Percentiles rank a stretch among this genome's conserved stretches.
These are phyloP conservation scores for Daldinia sp. DNA, from an alignment of 2,329 filamentous ascomycete genomes.

Conservation along the genomic window DNA sequence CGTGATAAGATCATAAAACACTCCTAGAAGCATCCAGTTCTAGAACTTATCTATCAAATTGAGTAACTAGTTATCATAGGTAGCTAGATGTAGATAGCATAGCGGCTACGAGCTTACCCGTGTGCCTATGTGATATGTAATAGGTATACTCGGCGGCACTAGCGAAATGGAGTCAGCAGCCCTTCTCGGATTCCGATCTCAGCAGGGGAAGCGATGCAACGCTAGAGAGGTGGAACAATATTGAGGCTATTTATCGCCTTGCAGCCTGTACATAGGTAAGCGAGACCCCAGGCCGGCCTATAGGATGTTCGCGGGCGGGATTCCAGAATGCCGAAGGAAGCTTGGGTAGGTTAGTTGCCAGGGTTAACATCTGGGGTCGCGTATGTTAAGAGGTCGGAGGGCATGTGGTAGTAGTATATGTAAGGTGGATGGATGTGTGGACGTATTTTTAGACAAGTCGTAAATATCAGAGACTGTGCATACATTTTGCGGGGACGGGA, in stretches of 20 bases:
- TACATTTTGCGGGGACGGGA: not conserved
- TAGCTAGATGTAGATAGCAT: too few species aligned
- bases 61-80: too few species aligned
- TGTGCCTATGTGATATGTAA: too few species aligned
- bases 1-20: not conserved
- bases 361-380: not conserved
- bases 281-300: constrained; percentile 3
- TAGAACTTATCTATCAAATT: too few species aligned
- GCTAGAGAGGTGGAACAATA: not conserved
- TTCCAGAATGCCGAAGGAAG: not conserved
- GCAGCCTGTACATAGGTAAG: constrained; percentile 1
- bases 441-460: too few species aligned
- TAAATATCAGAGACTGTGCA: too few species aligned
- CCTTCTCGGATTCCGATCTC: not conserved
- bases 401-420: too few species aligned
- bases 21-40: not conserved
- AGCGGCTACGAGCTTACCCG: too few species aligned
- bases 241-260: constrained; percentile 21
- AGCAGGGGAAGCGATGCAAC: not conserved
- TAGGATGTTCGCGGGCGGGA: constrained; percentile 3
- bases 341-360: not conserved
- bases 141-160: too few species aligned
- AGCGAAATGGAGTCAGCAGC: not conserved
- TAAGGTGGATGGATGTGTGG: too few species aligned
- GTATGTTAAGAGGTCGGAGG: not conserved